These are phyloP conservation scores for Sphagnum magellanicum DNA, from an alignment of 228 moss, liverwort and hornwort species.

Conservation along the genomic window DNA sequence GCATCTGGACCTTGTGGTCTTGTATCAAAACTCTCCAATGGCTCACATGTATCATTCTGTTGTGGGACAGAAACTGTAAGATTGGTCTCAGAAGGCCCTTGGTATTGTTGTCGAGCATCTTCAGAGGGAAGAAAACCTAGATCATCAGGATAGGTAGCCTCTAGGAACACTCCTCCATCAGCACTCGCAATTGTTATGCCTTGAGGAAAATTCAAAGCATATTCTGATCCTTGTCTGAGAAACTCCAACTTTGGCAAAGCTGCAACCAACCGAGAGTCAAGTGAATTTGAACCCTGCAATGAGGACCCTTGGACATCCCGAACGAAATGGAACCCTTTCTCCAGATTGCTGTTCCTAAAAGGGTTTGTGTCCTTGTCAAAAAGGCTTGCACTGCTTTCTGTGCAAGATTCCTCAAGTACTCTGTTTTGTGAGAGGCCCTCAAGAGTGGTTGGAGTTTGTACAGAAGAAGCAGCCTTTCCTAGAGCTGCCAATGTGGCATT, in stretches of 20 bases:
- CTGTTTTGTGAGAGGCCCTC: too few species aligned
- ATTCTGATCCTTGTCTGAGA: constrained; percentile 23
- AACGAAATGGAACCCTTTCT: constrained; percentile 15
- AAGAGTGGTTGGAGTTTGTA: too few species aligned
- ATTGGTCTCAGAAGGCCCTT: not conserved
- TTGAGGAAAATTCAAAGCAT: constrained; percentile 20
- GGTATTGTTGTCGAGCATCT: too few species aligned
- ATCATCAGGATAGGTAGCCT: constrained; percentile 37
- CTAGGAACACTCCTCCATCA: constrained; percentile 50
- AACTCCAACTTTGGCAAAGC: constrained; percentile 33
- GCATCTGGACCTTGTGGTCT: too few species aligned
- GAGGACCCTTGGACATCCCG: not conserved
- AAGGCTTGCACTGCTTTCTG: too few species aligned
- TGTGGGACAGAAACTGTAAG: not conserved
- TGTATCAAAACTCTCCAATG: not conserved
- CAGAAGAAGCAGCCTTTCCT: constrained; percentile 40
- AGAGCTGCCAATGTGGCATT: constrained; percentile 61
- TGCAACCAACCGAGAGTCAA: constrained; percentile 14
- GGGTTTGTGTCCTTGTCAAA: too few species aligned
- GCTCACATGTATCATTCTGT: not conserved
- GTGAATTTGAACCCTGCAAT: constrained; percentile 5
- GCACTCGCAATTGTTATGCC: constrained; percentile 41
- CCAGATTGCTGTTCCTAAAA: constrained; percentile 8
- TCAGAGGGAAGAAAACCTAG: not conserved
- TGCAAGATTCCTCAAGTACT: too few species aligned